Percentiles rank a stretch among this genome's conserved stretches.
These are phyloP conservation scores for Fusarium poae DNA, from an alignment of 2,329 filamentous ascomycete genomes.

Conservation along the genomic window DNA sequence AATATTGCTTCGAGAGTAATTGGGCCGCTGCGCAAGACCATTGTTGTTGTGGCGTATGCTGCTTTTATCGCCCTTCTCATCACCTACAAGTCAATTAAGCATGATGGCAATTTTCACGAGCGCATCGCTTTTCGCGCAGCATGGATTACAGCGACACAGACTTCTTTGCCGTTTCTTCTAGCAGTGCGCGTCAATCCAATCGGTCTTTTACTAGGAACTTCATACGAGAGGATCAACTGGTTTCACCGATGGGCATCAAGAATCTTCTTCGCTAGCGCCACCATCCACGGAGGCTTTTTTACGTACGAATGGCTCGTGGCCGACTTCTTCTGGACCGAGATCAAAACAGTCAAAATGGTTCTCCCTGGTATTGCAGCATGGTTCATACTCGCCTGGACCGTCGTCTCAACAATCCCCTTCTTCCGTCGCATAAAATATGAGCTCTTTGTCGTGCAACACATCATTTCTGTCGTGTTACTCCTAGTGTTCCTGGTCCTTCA, in stretches of 20 bases:
- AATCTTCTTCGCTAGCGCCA: conserved; percentile 44
- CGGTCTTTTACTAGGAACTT: conserved; percentile 41
- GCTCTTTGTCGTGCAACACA: conserved; percentile 49
- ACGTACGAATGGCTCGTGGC: conserved; percentile 43
- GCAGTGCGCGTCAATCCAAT: conserved; percentile 46
- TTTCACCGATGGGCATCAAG: conserved; percentile 46
- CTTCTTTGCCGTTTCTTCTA: conserved; percentile 43
- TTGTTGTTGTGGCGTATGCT: conserved; percentile 34
- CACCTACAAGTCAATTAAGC: conserved; percentile 46
- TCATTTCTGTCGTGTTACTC: conserved; percentile 42
- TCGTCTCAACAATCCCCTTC: conserved; percentile 41
- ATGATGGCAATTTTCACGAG: conserved; percentile 47
- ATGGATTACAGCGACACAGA: conserved; percentile 46
- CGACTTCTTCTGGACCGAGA: conserved; percentile 46
- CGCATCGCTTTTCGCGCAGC: conserved; percentile 47
- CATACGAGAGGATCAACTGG: conserved; percentile 48
- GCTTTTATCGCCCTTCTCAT: conserved; percentile 42
- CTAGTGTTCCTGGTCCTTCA: conserved; percentile 44
- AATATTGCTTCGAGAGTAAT: conserved; percentile 12
- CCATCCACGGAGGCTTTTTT: conserved; percentile 47
- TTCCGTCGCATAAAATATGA: conserved; percentile 49
- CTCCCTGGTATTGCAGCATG: conserved; percentile 47
- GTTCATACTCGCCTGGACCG: conserved; percentile 46
- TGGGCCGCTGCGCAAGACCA: conserved; percentile 36
- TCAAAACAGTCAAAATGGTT: conserved; percentile 47